Evolutionary conservation across 257 asterid species (phyloP), one percentile per base, ranked within the genome.

Genomic region (Petunia secreta): DNA sequence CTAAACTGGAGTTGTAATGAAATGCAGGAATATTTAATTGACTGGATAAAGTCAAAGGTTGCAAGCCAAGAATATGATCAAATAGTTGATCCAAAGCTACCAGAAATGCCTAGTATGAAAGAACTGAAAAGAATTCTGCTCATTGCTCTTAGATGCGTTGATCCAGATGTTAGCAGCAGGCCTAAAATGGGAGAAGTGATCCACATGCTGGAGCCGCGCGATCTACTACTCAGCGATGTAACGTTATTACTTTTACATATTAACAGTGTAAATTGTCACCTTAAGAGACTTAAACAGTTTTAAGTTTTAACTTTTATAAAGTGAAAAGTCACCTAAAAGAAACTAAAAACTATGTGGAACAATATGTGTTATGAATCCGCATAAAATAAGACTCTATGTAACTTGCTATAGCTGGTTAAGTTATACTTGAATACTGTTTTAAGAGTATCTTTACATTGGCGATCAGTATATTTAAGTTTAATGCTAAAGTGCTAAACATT

Each of bases 101-200:
- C 87, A 16, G 82, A 84, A 75, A 14, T 15, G 68, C 94, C 92
- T 3, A 1, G 80, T 0, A 11, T 40, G 4, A 80, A 53, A 66
- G 91, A 88, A 36, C 79, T 92, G 40, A 85, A 88, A 63, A 84
- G 91, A 53, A 46, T 91, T 38, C 75, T 91, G 58, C 90, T 84
- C 5, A 75, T 88, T 9, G 92, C 94, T 25, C 87, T 92, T 2
- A 85, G 89, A 1, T 92, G 94, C 62, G 91, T 89, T 48, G 94
- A 92, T 87, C 85, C 82, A 52, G 90, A 92, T 7, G 85, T 63
- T 2, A 79, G 52, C 38, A 83, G 54, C 41, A 85, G 92, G 89
- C 96, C 93, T 41, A 84, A 63, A 75, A 92, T 89, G 85, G 86
- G 88, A 25, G 84, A 87, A 5, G 86, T 89, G 15, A 81, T 88